Conservation (phyloP, 2,329 filamentous ascomycete species). For the Sclerotinia glacialis region DNA sequence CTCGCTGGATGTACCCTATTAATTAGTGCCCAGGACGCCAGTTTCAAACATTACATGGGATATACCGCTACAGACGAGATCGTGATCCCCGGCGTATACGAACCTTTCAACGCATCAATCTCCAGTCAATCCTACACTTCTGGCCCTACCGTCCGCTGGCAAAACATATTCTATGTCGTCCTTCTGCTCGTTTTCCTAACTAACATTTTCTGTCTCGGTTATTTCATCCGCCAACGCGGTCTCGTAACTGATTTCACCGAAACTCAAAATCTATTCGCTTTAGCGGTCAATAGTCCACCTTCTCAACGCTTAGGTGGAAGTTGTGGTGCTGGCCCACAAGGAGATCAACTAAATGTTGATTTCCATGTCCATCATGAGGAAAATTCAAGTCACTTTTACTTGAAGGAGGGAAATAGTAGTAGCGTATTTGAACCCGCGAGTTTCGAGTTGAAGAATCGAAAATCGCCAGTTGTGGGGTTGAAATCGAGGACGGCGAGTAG, state of each 20-base stretch:
- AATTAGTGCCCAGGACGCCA: slow-evolving; percentile 55
- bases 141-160: slow-evolving; percentile 58
- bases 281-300: slow-evolving; percentile 65
- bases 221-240: slow-evolving; percentile 53
- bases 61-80: slow-evolving; percentile 40
- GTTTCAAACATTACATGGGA: slow-evolving; percentile 58
- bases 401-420: slow-evolving; percentile 42
- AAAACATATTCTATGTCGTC: slow-evolving; percentile 64
- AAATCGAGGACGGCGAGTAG: slow-evolving; percentile 23
- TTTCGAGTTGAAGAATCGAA: slow-evolving; percentile 24
- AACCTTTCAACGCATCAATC: slow-evolving; percentile 63
- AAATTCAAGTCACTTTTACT: slow-evolving; percentile 51
- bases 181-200: slow-evolving; percentile 64
- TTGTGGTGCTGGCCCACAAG: slow-evolving; percentile 53
- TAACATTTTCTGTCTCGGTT: slow-evolving; percentile 63
- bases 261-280: slow-evolving; percentile 69
- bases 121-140: slow-evolving; percentile 68
- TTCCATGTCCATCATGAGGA: slow-evolving; percentile 48
- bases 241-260: slow-evolving; percentile 78
- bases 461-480: slow-evolving; percentile 14
- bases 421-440: neutral
- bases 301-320: slow-evolving; percentile 51
- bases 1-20: slow-evolving; percentile 66
- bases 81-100: slow-evolving; percentile 48
- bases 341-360: slow-evolving; percentile 39